These are phyloP conservation scores for Euphrasia arctica DNA, from an alignment of 305 asterid species.

Conservation along the genomic window DNA sequence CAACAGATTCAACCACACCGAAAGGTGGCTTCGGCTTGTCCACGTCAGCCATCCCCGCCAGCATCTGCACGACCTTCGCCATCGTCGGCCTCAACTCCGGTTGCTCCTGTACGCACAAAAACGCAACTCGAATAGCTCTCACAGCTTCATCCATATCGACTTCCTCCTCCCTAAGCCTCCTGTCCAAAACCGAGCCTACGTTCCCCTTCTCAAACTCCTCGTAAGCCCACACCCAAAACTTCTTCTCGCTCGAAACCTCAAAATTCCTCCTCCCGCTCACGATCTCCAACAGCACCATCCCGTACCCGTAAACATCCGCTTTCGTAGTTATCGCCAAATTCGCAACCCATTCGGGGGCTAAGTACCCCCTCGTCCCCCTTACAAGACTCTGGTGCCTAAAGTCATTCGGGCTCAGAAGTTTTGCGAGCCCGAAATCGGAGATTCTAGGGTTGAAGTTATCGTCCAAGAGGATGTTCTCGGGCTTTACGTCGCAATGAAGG, in stretches of 20 bases:
- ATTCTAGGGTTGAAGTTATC: conserved; percentile 69
- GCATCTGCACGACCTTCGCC: too few relatives aligned
- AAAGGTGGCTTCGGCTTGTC: too few relatives aligned
- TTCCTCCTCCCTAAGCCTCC: conserved; percentile 41
- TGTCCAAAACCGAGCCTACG: conserved; percentile 45
- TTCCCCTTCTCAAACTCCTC: conserved; percentile 82
- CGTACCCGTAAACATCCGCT: conserved; percentile 76
- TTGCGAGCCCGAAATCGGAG: conserved; percentile 90
- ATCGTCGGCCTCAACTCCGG: too few relatives aligned
- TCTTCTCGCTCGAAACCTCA: conserved; percentile 38
- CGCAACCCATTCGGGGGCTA: conserved; percentile 91
- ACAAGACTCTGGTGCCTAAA: conserved; percentile 53
- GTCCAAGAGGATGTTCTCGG: conserved; percentile 79
- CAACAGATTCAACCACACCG: too few relatives aligned
- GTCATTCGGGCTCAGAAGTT: conserved; percentile 61
- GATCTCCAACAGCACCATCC: conserved; percentile 78
- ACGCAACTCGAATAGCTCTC: conserved; percentile 58
- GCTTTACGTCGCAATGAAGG: conserved; percentile 80
- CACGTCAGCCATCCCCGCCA: too few relatives aligned
- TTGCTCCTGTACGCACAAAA: conserved; percentile 69
- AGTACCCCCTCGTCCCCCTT: conserved; percentile 82
- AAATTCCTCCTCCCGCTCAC: conserved; percentile 83
- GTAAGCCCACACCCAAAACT: conserved; percentile 18
- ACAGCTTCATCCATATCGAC: conserved; percentile 54
- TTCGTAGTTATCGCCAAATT: conserved; percentile 78